Percentiles rank a stretch among this genome's conserved stretches.
phyloP scores from a whole-genome alignment of 352 stramenopile genomes.

The Globisporangium camurandrum region DNA sequence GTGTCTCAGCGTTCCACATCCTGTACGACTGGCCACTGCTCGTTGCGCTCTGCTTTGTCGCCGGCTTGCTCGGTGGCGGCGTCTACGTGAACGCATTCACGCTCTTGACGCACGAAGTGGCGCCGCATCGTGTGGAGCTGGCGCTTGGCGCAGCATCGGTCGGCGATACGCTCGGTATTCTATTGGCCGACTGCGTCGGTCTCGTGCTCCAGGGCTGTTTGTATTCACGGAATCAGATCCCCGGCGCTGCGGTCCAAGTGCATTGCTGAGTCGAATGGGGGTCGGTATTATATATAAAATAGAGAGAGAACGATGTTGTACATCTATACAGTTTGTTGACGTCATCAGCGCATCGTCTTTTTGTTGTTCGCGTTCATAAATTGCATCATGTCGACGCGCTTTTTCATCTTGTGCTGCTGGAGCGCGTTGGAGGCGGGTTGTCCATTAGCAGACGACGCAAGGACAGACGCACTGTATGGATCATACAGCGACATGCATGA shows the following conservation, averaged over 20 bases:
- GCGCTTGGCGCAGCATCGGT: slow-evolving; percentile 85
- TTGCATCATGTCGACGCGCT: slow-evolving; percentile 79
- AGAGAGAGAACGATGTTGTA: neutral
- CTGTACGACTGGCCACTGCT: slow-evolving; percentile 86
- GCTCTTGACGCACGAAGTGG: slow-evolving; percentile 78
- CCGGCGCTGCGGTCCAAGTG: slow-evolving; percentile 50
- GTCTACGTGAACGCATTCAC: slow-evolving; percentile 92
- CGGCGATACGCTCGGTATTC: slow-evolving; percentile 84
- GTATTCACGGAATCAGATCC: slow-evolving; percentile 76
- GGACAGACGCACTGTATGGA: slow-evolving; percentile 5
- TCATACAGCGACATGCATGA: slow-evolving; percentile 24
- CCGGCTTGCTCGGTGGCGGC: slow-evolving; percentile 82
- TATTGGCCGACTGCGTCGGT: slow-evolving; percentile 83
- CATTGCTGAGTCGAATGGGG: no score
- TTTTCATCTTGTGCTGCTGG: slow-evolving; percentile 24
- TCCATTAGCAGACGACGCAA: neutral
- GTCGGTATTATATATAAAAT: no score
- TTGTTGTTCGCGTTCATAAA: no score
- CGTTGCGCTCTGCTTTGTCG: slow-evolving; percentile 73
- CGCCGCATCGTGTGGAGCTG: slow-evolving; percentile 70
- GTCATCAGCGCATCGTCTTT: no score
- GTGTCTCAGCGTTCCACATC: slow-evolving; percentile 70
- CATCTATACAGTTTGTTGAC: no score
- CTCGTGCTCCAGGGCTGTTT: slow-evolving; percentile 90
- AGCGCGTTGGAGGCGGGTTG: neutral